A percentile compares a stretch with the other conserved stretches of the same genome.
These are phyloP conservation scores for Coelastrella sp. DNA, from an alignment of 139 green algal genomes.

Conservation along the genomic window DNA sequence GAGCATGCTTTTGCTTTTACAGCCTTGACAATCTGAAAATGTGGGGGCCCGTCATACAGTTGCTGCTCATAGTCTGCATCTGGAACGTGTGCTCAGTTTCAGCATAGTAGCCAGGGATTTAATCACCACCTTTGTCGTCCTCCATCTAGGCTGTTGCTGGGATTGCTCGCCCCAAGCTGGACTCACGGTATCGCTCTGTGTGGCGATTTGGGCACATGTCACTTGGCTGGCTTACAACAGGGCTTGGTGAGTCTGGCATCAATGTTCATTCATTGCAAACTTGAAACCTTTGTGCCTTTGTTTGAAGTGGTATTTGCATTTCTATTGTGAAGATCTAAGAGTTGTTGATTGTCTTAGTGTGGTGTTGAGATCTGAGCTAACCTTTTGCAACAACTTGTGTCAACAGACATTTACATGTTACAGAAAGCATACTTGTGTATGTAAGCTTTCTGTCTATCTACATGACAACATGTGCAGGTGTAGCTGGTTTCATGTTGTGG, in stretches of 20 bases:
- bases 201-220: slow-evolving; percentile 5
- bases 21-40: background rate
- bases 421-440: too few species aligned
- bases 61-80: background rate
- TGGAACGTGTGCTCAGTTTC: background rate
- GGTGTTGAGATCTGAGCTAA: background rate
- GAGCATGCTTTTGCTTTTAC: background rate
- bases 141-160: background rate
- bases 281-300: background rate
- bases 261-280: background rate
- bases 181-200: background rate
- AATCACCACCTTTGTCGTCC: background rate
- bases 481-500: too few species aligned
- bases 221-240: slow-evolving; percentile 11
- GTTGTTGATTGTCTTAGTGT: background rate
- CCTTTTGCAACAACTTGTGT: too few species aligned
- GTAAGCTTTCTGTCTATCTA: too few species aligned
- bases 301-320: background rate
- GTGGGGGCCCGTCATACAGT: too few species aligned
- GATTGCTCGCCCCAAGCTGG: background rate
- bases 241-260: background rate
- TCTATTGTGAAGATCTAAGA: background rate
- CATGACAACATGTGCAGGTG: too few species aligned
- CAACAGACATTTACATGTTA: too few species aligned
- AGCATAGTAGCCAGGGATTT: background rate